phyloP scores from a whole-genome alignment of 2,329 filamentous ascomycete species.

The Hysterium pulicare region DNA sequence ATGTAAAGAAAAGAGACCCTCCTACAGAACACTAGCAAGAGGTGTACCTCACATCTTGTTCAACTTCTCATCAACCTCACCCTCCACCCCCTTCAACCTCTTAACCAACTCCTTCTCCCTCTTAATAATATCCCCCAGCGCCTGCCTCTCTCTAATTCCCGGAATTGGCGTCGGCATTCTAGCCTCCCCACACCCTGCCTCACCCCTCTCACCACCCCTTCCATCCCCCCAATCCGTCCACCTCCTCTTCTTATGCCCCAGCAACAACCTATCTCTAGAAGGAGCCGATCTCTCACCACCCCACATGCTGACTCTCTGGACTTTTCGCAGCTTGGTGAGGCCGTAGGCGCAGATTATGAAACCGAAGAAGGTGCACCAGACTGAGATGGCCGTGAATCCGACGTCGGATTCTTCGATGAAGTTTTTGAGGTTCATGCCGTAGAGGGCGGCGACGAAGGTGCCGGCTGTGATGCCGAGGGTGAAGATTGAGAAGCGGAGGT shows the following conservation, averaged over 20 bases:
- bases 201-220: not conserved
- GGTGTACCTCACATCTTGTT: too few relatives aligned
- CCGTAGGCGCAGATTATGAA: conserved; percentile 80
- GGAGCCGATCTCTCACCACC: conserved; percentile 31
- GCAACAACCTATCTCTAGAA: not conserved
- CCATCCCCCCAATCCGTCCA: conserved; percentile 7
- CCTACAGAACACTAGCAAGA: too few relatives aligned
- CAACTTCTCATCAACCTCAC: not conserved
- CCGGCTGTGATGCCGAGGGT: conserved; percentile 93
- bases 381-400: conserved; percentile 76
- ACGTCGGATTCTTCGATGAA: conserved; percentile 92
- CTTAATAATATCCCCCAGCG: not conserved
- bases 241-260: not conserved
- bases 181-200: not conserved
- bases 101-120: conserved; percentile 1
- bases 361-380: conserved; percentile 67
- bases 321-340: conserved; percentile 74
- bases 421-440: conserved; percentile 99
- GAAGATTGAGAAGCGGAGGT: conserved; percentile 93
- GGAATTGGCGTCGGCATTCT: conserved; percentile 3
- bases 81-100: not conserved
- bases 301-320: conserved; percentile 88
- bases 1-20: too few relatives aligned
- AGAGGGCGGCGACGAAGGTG: conserved; percentile 95
- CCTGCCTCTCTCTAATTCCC: not conserved